A percentile compares a stretch with the other conserved stretches of the same genome.
Evolutionary conservation across 1,139 yeast genomes (phyloP).

Genomic region (Blastobotrys malaysiensis): DNA sequence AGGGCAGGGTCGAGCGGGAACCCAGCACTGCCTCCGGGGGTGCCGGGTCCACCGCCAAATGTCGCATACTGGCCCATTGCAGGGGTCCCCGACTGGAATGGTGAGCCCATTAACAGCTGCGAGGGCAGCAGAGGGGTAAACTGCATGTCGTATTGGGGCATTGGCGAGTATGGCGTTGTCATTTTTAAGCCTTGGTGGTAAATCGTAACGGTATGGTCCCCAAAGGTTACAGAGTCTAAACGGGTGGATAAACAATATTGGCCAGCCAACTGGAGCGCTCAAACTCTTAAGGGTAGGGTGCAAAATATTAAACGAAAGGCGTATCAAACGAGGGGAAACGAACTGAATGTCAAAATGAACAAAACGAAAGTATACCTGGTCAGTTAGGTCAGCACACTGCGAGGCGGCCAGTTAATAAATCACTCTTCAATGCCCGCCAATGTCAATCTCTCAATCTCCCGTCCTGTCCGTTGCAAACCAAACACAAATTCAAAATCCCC

Average conservation of each 20-base stretch:
- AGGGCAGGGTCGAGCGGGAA: conserved; percentile 9
- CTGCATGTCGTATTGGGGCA: conserved; percentile 34
- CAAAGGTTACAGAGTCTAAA: no score
- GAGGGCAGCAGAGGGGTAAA: conserved; percentile 62
- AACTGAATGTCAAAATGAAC: background rate
- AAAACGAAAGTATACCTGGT: conserved; percentile 1
- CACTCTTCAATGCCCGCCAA: background rate
- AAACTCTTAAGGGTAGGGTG: background rate
- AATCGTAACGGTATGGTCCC: no score
- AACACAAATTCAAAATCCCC: no score
- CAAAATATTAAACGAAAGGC: conserved; percentile 3
- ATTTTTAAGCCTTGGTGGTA: background rate
- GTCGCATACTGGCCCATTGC: conserved; percentile 28
- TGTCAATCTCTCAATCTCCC: background rate
- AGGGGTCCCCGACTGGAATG: conserved; percentile 47
- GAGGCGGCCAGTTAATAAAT: background rate
- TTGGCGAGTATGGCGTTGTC: conserved; percentile 20
- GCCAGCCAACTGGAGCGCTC: background rate
- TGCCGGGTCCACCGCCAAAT: conserved; percentile 26
- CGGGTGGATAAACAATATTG: background rate
- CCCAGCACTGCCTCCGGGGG: conserved; percentile 7
- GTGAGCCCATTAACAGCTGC: conserved; percentile 61
- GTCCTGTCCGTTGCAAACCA: no score
- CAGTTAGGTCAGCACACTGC: background rate
- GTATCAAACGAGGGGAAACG: background rate